Conservation (phyloP, 139 green algal genomes). For the Tetratostichococcus sp. region DNA sequence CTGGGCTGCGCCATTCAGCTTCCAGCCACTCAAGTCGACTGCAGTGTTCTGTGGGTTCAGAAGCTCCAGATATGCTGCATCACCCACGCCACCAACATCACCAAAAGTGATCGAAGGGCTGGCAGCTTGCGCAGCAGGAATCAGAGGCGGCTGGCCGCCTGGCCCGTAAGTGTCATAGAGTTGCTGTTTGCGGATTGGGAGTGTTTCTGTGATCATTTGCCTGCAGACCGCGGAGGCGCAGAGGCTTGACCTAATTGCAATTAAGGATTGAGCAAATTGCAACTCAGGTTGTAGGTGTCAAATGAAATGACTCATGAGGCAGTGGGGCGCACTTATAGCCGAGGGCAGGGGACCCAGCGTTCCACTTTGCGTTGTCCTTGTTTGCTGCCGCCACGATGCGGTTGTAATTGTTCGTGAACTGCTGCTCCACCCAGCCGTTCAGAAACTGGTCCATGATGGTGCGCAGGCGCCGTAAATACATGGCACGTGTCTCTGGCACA, state of each 20-base stretch:
- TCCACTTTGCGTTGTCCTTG: constrained; percentile 50
- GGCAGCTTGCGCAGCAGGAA: constrained; percentile 31
- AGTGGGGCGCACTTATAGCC: constrained; percentile 42
- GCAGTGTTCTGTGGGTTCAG: constrained; percentile 47
- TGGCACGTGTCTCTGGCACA: constrained; percentile 53
- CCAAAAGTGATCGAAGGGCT: constrained; percentile 24
- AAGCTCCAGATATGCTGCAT: constrained; percentile 44
- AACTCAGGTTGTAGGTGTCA: not conserved
- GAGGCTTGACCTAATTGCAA: too few relatives aligned
- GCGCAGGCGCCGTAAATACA: constrained; percentile 82
- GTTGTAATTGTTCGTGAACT: constrained; percentile 41
- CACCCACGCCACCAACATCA: not conserved
- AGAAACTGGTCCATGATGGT: constrained; percentile 74
- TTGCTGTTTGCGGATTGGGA: constrained; percentile 48
- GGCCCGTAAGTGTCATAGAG: constrained; percentile 51
- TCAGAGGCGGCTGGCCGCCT: constrained; percentile 32
- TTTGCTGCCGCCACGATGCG: constrained; percentile 41
- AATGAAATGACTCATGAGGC: not conserved
- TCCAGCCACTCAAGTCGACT: constrained; percentile 67
- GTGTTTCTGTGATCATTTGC: constrained; percentile 53
- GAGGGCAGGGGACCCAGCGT: constrained; percentile 32
- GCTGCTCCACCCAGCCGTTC: constrained; percentile 35
- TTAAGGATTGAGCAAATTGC: too few relatives aligned
- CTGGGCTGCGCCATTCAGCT: constrained; percentile 27
- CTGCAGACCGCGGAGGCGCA: too few relatives aligned